A percentile compares a stretch with the other conserved stretches of the same genome.
Conservation (phyloP, 129 eudicot genomes). For the Artemisia tridentata region DNA sequence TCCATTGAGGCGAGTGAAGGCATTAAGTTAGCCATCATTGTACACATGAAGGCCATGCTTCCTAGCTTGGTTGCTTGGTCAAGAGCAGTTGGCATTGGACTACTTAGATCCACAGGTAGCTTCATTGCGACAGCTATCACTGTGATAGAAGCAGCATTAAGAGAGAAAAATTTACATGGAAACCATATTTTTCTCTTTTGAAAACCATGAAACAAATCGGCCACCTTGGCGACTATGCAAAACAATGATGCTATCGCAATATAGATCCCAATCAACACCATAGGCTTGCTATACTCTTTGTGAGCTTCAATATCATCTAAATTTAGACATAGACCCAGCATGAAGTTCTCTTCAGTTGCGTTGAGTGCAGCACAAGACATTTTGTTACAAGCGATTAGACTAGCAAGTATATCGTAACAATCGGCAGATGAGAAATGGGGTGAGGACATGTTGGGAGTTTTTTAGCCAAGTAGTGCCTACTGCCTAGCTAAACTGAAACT, state of each 20-base stretch:
- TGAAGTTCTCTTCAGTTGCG: neutral
- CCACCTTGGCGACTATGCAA: slow-evolving; percentile 25
- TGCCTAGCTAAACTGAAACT: neutral
- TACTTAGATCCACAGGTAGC: slow-evolving; percentile 27
- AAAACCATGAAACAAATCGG: slow-evolving; percentile 20
- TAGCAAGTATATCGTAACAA: neutral
- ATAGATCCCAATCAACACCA: slow-evolving; percentile 31
- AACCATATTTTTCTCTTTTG: slow-evolving; percentile 18
- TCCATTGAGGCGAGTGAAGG: neutral
- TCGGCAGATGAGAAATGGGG: neutral
- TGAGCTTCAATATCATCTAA: neutral
- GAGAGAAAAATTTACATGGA: slow-evolving; percentile 28
- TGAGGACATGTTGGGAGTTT: neutral
- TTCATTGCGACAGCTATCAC: slow-evolving; percentile 24
- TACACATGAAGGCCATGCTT: slow-evolving; percentile 16
- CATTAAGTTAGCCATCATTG: neutral
- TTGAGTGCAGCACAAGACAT: neutral
- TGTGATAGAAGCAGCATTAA: slow-evolving; percentile 23
- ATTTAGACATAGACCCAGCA: neutral
- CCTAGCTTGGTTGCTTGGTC: slow-evolving; percentile 17
- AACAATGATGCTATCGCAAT: slow-evolving; percentile 23
- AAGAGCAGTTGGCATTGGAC: neutral
- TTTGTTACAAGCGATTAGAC: neutral
- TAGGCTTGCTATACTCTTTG: slow-evolving; percentile 11
- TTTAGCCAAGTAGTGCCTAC: neutral